Evolutionary conservation across 441 rosid genomes (phyloP).

Genomic region (Corymbia citriodora): DNA sequence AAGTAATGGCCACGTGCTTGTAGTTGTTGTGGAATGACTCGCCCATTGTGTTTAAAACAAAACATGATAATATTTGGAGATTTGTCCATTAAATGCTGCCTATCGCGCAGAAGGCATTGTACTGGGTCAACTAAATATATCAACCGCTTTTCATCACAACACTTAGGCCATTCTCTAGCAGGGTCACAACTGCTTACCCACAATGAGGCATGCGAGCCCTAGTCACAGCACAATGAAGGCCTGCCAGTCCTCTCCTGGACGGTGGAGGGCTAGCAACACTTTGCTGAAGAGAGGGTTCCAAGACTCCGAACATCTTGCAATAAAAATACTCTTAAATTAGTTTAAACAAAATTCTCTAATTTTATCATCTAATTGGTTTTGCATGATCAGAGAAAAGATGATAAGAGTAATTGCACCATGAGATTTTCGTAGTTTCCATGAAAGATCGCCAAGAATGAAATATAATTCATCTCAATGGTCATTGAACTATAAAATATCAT

Average conservation of each 20-base stretch:
- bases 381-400: not conserved
- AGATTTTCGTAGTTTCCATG: not conserved
- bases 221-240: not conserved
- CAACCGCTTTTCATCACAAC: not conserved
- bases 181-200: not conserved
- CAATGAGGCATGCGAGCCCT: not conserved
- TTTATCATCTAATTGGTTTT: not conserved
- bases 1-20: not conserved
- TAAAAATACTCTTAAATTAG: not conserved
- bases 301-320: not conserved
- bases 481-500: not conserved
- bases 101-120: not conserved
- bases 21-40: not conserved
- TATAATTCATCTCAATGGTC: not conserved
- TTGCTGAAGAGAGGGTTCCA: not conserved
- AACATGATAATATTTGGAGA: not conserved
- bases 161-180: too few species aligned
- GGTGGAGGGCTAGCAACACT: not conserved
- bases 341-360: not conserved
- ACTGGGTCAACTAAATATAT: not conserved
- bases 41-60: not conserved
- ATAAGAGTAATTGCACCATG: not conserved
- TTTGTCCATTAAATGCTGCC: not conserved
- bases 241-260: not conserved
- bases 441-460: not conserved